Evolutionary conservation across 2,329 filamentous ascomycete genomes (phyloP).

Genomic region (Hyphodiscus sp.): DNA sequence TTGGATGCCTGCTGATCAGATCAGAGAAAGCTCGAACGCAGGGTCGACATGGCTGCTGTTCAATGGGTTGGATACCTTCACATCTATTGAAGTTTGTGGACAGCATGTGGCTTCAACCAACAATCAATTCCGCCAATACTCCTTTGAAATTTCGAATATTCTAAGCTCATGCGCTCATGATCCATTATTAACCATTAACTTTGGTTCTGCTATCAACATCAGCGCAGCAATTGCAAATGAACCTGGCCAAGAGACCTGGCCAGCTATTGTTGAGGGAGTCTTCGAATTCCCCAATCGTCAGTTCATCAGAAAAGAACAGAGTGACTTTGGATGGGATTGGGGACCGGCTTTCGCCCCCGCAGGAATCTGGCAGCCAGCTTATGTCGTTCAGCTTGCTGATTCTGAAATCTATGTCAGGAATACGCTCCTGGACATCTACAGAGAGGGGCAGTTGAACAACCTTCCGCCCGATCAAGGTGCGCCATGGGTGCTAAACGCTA

Average conservation of each 20-base stretch:
- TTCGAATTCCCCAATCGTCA: conserved; percentile 48
- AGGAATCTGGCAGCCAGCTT: conserved; percentile 56
- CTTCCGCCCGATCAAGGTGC: conserved; percentile 48
- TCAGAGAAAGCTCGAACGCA: conserved; percentile 27
- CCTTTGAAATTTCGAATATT: conserved; percentile 47
- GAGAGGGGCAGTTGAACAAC: conserved; percentile 51
- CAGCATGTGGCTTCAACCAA: conserved; percentile 48
- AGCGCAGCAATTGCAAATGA: conserved; percentile 43
- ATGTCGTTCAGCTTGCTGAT: conserved; percentile 43
- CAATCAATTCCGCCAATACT: conserved; percentile 58
- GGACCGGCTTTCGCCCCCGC: conserved; percentile 54
- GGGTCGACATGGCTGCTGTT: conserved; percentile 50
- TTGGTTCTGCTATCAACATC: conserved; percentile 49
- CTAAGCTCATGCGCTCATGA: conserved; percentile 35
- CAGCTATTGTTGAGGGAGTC: conserved; percentile 38
- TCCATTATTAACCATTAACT: conserved; percentile 43
- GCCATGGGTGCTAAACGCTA: conserved; percentile 56
- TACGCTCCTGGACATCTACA: conserved; percentile 51
- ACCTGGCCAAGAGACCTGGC: conserved; percentile 40
- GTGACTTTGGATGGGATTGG: conserved; percentile 61
- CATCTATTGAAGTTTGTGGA: conserved; percentile 48
- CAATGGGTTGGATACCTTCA: conserved; percentile 56
- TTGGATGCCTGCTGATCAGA: conserved; percentile 1
- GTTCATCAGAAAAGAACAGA: conserved; percentile 55
- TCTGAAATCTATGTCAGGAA: conserved; percentile 43